phyloP scores from a whole-genome alignment of 257 asterid species.

The Dorcoceras hygrometricum region DNA sequence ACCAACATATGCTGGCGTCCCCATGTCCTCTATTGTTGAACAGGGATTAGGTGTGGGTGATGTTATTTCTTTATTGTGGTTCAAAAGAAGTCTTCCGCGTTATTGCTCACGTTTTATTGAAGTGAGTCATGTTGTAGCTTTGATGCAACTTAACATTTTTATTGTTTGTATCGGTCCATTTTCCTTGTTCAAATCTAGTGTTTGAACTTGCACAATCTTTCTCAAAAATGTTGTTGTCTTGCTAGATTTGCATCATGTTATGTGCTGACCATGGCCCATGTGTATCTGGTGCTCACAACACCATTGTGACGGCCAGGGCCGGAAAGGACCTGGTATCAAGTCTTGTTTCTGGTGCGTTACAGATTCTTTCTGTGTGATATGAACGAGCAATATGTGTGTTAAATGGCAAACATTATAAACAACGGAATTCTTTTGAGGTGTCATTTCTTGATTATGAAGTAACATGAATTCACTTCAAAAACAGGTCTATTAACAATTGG shows the following conservation, averaged over 20 bases:
- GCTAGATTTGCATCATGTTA: conserved; percentile 91
- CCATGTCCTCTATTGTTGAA: conserved; percentile 96
- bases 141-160: neutral
- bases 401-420: neutral
- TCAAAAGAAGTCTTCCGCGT: conserved; percentile 97
- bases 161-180: neutral
- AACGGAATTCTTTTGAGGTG: conserved; percentile 14
- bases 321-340: conserved; percentile 97
- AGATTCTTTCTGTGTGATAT: neutral
- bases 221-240: conserved; percentile 21
- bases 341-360: conserved; percentile 81
- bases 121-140: conserved; percentile 32
- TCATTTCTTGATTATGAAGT: conserved; percentile 18
- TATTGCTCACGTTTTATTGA: conserved; percentile 95
- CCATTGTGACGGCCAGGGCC: conserved; percentile 96
- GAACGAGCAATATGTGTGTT: neutral
- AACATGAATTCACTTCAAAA: conserved; percentile 24
- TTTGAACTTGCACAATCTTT: conserved; percentile 15
- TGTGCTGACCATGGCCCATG: conserved; percentile 99
- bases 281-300: conserved; percentile 99
- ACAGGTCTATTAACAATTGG: conserved; percentile 95
- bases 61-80: conserved; percentile 95
- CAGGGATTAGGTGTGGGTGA: conserved; percentile 97
- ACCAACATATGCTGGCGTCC: conserved; percentile 92
- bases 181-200: conserved; percentile 11